Conservation (phyloP, 768 basidiomycete genomes). For the Lactifluus subvellereus region DNA sequence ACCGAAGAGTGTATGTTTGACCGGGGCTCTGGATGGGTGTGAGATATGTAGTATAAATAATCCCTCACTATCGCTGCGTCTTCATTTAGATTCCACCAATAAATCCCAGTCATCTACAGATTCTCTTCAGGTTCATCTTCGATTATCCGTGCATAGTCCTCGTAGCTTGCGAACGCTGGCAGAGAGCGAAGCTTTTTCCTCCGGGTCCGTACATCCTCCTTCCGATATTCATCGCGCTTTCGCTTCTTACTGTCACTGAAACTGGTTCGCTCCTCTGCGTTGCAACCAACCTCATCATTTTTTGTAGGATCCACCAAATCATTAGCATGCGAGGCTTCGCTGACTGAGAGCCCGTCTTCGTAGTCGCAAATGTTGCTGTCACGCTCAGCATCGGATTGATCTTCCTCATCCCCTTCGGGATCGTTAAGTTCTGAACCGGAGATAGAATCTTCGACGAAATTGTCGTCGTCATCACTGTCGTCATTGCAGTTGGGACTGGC, state of each 20-base stretch:
- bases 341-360: constrained; percentile 42
- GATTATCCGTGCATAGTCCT: constrained; percentile 81
- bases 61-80: too few species aligned
- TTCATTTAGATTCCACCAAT: neutral
- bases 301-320: constrained; percentile 61
- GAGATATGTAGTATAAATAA: too few species aligned
- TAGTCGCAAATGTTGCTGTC: constrained; percentile 22
- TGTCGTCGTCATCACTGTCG: constrained; percentile 28
- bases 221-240: constrained; percentile 42
- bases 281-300: constrained; percentile 50
- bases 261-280: constrained; percentile 52
- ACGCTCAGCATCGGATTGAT: constrained; percentile 26
- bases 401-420: constrained; percentile 26
- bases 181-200: constrained; percentile 65
- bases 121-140: constrained; percentile 71
- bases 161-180: constrained; percentile 82
- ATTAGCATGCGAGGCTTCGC: constrained; percentile 65
- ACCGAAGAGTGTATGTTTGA: too few species aligned
- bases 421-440: constrained; percentile 32
- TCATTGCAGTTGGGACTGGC: constrained; percentile 31
- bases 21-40: too few species aligned
- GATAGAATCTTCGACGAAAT: constrained; percentile 24
- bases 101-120: constrained; percentile 34
- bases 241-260: constrained; percentile 34
- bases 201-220: constrained; percentile 38